These are phyloP conservation scores for Helotiales sp. DNA, from an alignment of 2,329 filamentous ascomycete genomes.

Conservation along the genomic window DNA sequence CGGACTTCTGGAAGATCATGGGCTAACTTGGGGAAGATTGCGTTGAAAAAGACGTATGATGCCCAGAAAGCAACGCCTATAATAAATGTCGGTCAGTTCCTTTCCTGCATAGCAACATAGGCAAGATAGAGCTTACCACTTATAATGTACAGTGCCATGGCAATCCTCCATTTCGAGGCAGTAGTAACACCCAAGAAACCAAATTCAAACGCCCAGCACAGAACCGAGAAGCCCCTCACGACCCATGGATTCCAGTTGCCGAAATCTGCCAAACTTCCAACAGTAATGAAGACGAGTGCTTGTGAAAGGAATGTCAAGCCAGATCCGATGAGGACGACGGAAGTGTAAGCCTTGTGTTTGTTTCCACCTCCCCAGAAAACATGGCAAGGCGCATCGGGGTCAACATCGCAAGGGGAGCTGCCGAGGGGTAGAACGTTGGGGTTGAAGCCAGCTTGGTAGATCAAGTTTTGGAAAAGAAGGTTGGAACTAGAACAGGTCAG, in stretches of 20 bases:
- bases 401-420: conserved; percentile 37
- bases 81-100: not conserved
- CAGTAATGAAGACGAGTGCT: conserved; percentile 37
- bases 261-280: conserved; percentile 42
- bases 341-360: conserved; percentile 38
- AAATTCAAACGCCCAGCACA: conserved; percentile 42
- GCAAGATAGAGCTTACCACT: conserved; percentile 35
- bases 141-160: conserved; percentile 42
- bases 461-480: conserved; percentile 43
- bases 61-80: conserved; percentile 42
- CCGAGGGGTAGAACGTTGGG: conserved; percentile 41
- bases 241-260: conserved; percentile 44
- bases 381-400: conserved; percentile 38
- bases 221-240: conserved; percentile 39
- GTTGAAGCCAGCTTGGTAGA: conserved; percentile 43
- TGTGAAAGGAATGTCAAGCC: conserved; percentile 41
- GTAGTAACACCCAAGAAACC: conserved; percentile 40
- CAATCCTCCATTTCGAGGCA: conserved; percentile 38
- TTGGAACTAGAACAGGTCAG: conserved; percentile 35
- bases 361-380: conserved; percentile 41
- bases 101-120: not conserved
- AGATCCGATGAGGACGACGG: conserved; percentile 39
- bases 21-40: conserved; percentile 42
- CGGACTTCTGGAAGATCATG: conserved; percentile 41
- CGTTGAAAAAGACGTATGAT: conserved; percentile 44